Conservation (phyloP, 768 basidiomycete genomes). For the Russula ochroleuca region DNA sequence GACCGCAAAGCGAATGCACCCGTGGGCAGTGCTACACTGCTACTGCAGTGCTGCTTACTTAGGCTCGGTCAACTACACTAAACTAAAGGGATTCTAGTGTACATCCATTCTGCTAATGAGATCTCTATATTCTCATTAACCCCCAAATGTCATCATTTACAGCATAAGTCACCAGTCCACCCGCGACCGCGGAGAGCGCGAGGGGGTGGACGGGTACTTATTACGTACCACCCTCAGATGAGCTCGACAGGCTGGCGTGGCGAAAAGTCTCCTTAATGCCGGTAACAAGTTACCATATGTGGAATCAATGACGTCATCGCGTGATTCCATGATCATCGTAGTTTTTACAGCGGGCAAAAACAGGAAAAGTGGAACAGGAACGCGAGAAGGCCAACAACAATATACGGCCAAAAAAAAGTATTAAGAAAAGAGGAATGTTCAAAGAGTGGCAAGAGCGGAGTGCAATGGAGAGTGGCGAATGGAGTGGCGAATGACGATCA, state of each 20-base stretch:
- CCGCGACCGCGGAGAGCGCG: constrained; percentile 15
- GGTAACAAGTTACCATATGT: constrained; percentile 16
- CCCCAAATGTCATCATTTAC: constrained; percentile 1
- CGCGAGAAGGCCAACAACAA: constrained; percentile 16
- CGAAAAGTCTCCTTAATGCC: constrained; percentile 21
- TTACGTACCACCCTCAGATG: constrained; percentile 17
- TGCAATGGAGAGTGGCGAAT: background rate
- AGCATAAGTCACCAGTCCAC: background rate
- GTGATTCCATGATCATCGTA: constrained; percentile 1
- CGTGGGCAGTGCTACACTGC: background rate
- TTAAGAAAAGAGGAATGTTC: background rate
- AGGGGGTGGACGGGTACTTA: background rate
- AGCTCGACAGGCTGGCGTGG: constrained; percentile 8
- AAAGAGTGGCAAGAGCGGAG: constrained; percentile 7
- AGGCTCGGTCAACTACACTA: background rate
- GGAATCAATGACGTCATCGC: constrained; percentile 25
- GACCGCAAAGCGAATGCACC: constrained; percentile 11
- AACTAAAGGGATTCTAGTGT: background rate
- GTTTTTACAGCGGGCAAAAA: constrained; percentile 18
- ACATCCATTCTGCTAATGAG: background rate
- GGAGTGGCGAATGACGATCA: constrained; percentile 34
- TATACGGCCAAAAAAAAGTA: constrained; percentile 14
- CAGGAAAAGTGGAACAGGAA: background rate
- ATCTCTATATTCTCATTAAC: background rate
- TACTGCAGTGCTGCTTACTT: too few relatives aligned